A percentile compares a stretch with the other conserved stretches of the same genome.
Evolutionary conservation across 208 protist species (phyloP).

Genomic region (Trypanosoma mega): DNA sequence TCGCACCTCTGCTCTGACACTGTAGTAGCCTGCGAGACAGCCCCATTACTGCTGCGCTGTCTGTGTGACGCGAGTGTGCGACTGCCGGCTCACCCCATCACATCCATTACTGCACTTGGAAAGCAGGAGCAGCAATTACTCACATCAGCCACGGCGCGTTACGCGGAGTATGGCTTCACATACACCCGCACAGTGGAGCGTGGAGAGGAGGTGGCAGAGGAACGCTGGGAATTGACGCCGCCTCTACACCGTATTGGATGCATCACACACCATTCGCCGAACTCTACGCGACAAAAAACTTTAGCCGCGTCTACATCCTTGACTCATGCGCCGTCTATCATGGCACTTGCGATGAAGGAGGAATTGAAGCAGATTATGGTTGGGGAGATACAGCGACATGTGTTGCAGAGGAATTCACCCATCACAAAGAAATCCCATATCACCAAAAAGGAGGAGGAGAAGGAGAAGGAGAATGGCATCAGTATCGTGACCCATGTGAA

Average conservation of each 20-base stretch:
- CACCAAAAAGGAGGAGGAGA: background rate
- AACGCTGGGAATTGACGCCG: constrained; percentile 43
- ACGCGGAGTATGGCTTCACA: constrained; percentile 67
- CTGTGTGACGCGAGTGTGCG: constrained; percentile 55
- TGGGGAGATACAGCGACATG: constrained; percentile 41
- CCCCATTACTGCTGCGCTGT: constrained; percentile 53
- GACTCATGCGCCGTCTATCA: background rate
- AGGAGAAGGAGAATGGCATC: constrained; percentile 3
- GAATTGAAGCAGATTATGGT: constrained; percentile 48
- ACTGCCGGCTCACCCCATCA: constrained; percentile 43
- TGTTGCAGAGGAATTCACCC: constrained; percentile 19
- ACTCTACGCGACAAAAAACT: background rate
- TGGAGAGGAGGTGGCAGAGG: constrained; percentile 9
- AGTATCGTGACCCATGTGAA: background rate
- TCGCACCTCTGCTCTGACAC: constrained; percentile 37
- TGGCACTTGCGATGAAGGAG: constrained; percentile 33
- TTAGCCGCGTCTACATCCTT: constrained; percentile 6
- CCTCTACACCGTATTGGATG: constrained; percentile 39
- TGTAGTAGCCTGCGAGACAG: constrained; percentile 33
- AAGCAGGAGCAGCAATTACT: constrained; percentile 40
- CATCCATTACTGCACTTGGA: constrained; percentile 32
- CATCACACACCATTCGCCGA: background rate
- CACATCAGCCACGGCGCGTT: constrained; percentile 43
- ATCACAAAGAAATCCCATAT: background rate
- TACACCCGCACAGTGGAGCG: constrained; percentile 30